Evolutionary conservation across 2,329 filamentous ascomycete genomes (phyloP).

Genomic region (Pseudogymnoascus sp.): DNA sequence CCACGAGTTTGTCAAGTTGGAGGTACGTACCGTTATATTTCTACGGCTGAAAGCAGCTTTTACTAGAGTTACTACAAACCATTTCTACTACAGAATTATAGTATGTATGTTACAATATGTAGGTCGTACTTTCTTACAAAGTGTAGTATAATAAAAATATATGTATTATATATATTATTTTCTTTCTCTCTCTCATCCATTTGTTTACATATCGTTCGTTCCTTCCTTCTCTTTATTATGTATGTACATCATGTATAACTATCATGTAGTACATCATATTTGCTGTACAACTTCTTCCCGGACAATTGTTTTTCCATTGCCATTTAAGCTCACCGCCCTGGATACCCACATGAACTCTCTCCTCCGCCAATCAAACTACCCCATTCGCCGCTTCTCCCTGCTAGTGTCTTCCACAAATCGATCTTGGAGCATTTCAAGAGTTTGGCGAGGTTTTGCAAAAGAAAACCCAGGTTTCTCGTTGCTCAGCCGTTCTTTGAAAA

Average conservation of each 20-base stretch:
- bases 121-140: too few species aligned
- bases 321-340: slow-evolving; percentile 9
- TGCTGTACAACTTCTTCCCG: neutral
- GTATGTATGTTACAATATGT: too few species aligned
- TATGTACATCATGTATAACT: neutral
- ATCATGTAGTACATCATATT: too few species aligned
- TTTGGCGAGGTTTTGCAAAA: slow-evolving; percentile 9
- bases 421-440: slow-evolving; percentile 9
- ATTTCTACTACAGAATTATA: too few species aligned
- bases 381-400: neutral
- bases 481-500: neutral
- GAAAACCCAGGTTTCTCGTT: slow-evolving; percentile 9
- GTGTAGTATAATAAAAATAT: too few species aligned
- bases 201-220: too few species aligned
- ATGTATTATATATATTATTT: too few species aligned
- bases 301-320: neutral
- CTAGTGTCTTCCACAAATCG: slow-evolving; percentile 9
- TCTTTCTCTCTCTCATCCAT: too few species aligned
- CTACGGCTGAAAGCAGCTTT: neutral
- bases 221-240: neutral
- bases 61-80: too few species aligned
- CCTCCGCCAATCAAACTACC: neutral
- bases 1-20: neutral
- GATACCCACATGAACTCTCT: neutral
- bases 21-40: neutral